Percentiles rank a stretch among this genome's conserved stretches.
Conservation (phyloP, 495 filamentous ascomycete species). For the Daldinia childiae region DNA sequence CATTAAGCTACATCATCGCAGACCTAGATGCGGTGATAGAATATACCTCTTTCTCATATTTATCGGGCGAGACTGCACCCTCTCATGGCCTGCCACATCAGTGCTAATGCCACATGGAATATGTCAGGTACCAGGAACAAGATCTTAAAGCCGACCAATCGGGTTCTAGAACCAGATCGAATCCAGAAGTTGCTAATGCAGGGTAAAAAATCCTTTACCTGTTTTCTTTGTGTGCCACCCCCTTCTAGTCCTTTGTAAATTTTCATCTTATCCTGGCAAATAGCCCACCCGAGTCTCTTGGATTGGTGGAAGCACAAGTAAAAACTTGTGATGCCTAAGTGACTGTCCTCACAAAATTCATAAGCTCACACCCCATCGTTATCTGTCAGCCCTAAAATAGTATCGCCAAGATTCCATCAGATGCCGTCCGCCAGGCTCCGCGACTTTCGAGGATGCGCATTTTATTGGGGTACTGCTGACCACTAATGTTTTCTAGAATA, state of each 20-base stretch:
- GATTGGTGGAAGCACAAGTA: conserved; percentile 27
- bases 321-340: conserved; percentile 3
- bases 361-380: conserved; percentile 29
- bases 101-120: conserved; percentile 37
- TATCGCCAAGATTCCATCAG: conserved; percentile 19
- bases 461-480: conserved; percentile 22
- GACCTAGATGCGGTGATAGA: conserved; percentile 27
- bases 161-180: conserved; percentile 31
- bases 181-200: conserved; percentile 33
- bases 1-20: conserved; percentile 24
- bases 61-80: conserved; percentile 32
- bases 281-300: conserved; percentile 12
- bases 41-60: conserved; percentile 29
- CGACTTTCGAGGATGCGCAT: conserved; percentile 18
- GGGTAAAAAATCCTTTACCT: conserved; percentile 29
- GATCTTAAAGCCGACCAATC: conserved; percentile 37
- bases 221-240: conserved; percentile 34
- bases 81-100: conserved; percentile 46
- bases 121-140: conserved; percentile 54
- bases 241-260: conserved; percentile 33
- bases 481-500: conserved; percentile 29
- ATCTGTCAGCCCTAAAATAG: conserved; percentile 40
- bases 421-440: conserved; percentile 22
- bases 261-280: conserved; percentile 21
- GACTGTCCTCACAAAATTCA: neutral